These are phyloP conservation scores for Taxillus chinensis DNA, from an alignment of 164 flowering plant species.

Conservation along the genomic window DNA sequence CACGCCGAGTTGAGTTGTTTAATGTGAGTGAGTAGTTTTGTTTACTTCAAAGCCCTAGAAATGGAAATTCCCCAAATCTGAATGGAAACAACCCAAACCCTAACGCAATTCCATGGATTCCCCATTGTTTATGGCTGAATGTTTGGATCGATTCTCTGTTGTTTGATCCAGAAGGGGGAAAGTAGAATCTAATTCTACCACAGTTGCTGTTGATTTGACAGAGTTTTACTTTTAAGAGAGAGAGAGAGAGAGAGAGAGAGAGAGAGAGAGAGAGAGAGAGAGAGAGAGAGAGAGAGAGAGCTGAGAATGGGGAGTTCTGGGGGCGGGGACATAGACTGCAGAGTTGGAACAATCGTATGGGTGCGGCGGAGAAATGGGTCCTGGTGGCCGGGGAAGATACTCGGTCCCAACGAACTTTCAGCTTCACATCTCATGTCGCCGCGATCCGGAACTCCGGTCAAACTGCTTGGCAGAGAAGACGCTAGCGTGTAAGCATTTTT, in stretches of 20 bases:
- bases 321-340: conserved; percentile 30
- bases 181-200: background rate
- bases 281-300: conserved; percentile 9
- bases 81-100: background rate
- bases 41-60: background rate
- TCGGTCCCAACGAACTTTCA: conserved; percentile 65
- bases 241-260: too few relatives aligned
- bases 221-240: background rate
- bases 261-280: conserved; percentile 9
- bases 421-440: conserved; percentile 76
- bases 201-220: background rate
- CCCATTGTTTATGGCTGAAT: too few relatives aligned
- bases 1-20: too few relatives aligned
- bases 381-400: conserved; percentile 99
- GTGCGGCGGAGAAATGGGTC: conserved; percentile 94
- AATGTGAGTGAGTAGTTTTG: background rate
- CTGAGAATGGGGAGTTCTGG: conserved; percentile 7
- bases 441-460: conserved; percentile 92
- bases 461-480: conserved; percentile 95
- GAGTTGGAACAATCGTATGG: conserved; percentile 85
- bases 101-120: background rate
- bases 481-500: conserved; percentile 79
- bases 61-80: conserved; percentile 1
- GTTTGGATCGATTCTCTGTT: too few relatives aligned
- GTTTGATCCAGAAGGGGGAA: too few relatives aligned